phyloP scores from a whole-genome alignment of 345 rosid species.

The Lagerstroemia speciosa region DNA sequence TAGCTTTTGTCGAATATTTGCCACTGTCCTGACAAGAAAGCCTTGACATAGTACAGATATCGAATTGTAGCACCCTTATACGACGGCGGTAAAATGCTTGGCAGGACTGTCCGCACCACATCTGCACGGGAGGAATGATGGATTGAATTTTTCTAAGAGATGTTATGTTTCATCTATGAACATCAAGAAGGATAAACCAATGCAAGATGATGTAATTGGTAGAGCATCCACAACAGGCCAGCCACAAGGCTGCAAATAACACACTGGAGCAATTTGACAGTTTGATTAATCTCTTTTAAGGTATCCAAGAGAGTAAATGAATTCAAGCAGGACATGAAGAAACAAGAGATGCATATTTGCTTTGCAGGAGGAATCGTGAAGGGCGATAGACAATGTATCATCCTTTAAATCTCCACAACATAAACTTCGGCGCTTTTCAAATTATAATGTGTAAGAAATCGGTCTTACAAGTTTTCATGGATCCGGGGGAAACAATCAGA shows the following conservation, averaged over 20 bases:
- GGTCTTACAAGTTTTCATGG: conserved; percentile 56
- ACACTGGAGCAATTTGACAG: neutral
- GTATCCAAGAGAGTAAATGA: neutral
- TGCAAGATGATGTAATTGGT: neutral
- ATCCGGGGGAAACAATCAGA: conserved; percentile 61
- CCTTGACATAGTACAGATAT: conserved; percentile 66
- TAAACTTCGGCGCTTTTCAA: neutral
- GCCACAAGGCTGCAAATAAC: neutral
- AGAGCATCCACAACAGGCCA: neutral
- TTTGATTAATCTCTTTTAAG: neutral
- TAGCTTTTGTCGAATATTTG: conserved; percentile 58
- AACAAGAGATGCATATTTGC: no score
- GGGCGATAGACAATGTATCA: neutral
- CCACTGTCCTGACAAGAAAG: conserved; percentile 52
- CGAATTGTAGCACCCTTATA: conserved; percentile 83
- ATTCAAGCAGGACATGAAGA: neutral
- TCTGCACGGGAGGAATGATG: conserved; percentile 33
- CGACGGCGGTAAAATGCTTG: conserved; percentile 74
- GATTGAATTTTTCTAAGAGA: conserved; percentile 2
- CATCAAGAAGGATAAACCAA: neutral
- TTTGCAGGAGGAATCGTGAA: no score
- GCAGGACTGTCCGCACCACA: conserved; percentile 59
- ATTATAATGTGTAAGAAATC: neutral
- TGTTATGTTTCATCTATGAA: neutral
- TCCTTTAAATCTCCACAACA: neutral